A percentile compares a stretch with the other conserved stretches of the same genome.
phyloP scores from a whole-genome alignment of 2,329 filamentous ascomycete species.

The Neodidymelliopsis sp. region DNA sequence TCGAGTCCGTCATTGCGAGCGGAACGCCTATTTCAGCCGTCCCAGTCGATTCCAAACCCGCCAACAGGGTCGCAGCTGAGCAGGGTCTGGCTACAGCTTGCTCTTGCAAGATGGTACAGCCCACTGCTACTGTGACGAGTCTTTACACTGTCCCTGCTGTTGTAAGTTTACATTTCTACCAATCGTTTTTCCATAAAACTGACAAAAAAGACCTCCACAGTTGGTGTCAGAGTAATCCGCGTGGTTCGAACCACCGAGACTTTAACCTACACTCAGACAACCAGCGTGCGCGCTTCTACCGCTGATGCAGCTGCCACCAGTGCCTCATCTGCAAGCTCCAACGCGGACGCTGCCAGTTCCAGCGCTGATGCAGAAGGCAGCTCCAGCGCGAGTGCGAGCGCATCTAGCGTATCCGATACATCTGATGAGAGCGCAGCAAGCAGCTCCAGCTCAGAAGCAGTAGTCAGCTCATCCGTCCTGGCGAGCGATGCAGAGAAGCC shows the following conservation, averaged over 20 bases:
- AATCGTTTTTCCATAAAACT: neutral
- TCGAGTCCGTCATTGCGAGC: slow-evolving; percentile 31
- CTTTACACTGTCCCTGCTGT: slow-evolving; percentile 33
- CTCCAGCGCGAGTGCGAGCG: slow-evolving; percentile 1
- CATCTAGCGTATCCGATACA: neutral
- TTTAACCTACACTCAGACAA: slow-evolving; percentile 14
- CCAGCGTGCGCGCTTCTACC: slow-evolving; percentile 8
- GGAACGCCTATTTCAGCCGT: slow-evolving; percentile 19
- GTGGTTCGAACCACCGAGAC: slow-evolving; percentile 21
- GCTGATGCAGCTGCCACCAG: neutral
- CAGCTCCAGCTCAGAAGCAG: slow-evolving; percentile 10
- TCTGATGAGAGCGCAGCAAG: neutral
- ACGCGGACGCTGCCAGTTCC: slow-evolving; percentile 3
- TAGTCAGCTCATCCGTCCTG: neutral
- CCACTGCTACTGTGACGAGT: slow-evolving; percentile 37
- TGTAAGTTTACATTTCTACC: slow-evolving; percentile 24
- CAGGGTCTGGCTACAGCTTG: slow-evolving; percentile 40
- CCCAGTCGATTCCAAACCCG: slow-evolving; percentile 18
- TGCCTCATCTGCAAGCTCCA: neutral
- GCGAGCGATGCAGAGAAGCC: slow-evolving; percentile 1
- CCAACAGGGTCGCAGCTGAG: slow-evolving; percentile 26
- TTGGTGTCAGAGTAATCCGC: slow-evolving; percentile 22
- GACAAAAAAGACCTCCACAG: slow-evolving; percentile 22
- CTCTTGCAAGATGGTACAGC: slow-evolving; percentile 38
- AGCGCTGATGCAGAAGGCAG: neutral